Percentiles rank a stretch among this genome's conserved stretches.
These are phyloP conservation scores for Pyricularia sp. DNA, from an alignment of 2,329 filamentous ascomycete genomes.

Conservation along the genomic window DNA sequence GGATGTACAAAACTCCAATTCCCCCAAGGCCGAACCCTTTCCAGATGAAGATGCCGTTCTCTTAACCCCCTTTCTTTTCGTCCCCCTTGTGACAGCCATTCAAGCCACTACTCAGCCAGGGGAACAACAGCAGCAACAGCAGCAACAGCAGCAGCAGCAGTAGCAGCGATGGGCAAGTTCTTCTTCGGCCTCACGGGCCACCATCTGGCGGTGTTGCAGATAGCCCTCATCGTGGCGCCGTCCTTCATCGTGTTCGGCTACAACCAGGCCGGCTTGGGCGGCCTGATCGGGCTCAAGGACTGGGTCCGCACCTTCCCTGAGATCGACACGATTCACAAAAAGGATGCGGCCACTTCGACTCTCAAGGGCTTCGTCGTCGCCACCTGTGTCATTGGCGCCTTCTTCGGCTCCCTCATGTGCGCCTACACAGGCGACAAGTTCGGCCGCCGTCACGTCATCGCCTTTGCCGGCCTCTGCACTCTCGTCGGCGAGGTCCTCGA, in stretches of 20 bases:
- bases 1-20: no score
- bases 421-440: slow-evolving; percentile 32
- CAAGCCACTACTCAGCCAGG: no score
- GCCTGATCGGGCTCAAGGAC: slow-evolving; percentile 24
- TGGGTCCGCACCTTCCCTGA: slow-evolving; percentile 33
- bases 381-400: slow-evolving; percentile 14
- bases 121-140: no score
- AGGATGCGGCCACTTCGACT: slow-evolving; percentile 26
- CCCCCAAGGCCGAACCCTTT: no score
- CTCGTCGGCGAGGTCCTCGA: slow-evolving; percentile 38
- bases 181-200: slow-evolving; percentile 11
- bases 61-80: no score
- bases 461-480: slow-evolving; percentile 37
- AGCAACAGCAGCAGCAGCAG: no score
- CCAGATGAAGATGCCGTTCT: no score
- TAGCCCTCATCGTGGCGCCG: slow-evolving; percentile 13
- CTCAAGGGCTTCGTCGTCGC: slow-evolving; percentile 16
- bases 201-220: slow-evolving; percentile 10
- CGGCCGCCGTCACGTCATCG: slow-evolving; percentile 39
- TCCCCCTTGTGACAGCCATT: no score
- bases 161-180: not conserved
- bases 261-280: slow-evolving; percentile 40
- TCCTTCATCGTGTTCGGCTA: slow-evolving; percentile 39
- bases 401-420: slow-evolving; percentile 13
- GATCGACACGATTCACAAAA: slow-evolving; percentile 35